Evolutionary conservation across 257 asterid species (phyloP).

Genomic region (Nicotiana tomentosiformis): DNA sequence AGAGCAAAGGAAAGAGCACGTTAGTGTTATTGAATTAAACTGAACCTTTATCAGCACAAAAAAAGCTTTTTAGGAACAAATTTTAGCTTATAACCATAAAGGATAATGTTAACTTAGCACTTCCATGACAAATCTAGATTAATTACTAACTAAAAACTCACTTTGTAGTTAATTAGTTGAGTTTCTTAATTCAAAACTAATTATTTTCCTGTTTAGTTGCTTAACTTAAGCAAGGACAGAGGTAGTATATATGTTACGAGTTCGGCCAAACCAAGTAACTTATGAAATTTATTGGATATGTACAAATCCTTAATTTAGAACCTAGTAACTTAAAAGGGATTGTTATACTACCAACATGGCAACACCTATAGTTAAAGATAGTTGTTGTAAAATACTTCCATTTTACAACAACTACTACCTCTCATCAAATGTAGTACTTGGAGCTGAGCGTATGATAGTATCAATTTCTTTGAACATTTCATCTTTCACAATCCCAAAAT

Average conservation of each 20-base stretch:
- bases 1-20: not conserved
- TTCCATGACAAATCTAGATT: not conserved
- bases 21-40: not conserved
- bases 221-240: not conserved
- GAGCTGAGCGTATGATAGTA: constrained; percentile 50
- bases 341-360: too few relatives aligned
- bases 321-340: too few relatives aligned
- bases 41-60: not conserved
- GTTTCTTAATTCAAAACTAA: not conserved
- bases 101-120: not conserved
- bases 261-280: too few relatives aligned
- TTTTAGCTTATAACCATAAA: not conserved
- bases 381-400: too few relatives aligned
- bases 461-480: constrained; percentile 36
- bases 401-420: not conserved
- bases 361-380: not conserved
- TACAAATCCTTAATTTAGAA: too few relatives aligned
- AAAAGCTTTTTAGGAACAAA: not conserved
- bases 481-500: constrained; percentile 22
- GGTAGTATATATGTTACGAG: too few relatives aligned
- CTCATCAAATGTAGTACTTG: constrained; percentile 40
- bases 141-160: not conserved
- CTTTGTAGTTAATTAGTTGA: not conserved
- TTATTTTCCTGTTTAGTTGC: not conserved
- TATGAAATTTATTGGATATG: too few relatives aligned